Conservation (phyloP, 768 basidiomycete genomes). For the Hypholoma fasciculare region DNA sequence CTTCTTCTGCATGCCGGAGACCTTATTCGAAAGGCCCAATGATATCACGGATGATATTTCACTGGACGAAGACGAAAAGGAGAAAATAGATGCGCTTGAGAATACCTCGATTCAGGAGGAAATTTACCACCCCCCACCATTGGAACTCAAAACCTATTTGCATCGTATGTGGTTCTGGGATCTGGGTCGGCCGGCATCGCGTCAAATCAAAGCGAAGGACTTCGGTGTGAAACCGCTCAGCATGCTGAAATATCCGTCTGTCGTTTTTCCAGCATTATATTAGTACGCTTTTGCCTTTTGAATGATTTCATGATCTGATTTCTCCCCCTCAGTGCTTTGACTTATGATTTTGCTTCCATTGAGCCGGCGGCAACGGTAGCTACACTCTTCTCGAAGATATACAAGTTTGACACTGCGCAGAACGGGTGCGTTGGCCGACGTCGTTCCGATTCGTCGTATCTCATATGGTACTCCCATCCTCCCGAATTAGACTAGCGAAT, state of each 20-base stretch:
- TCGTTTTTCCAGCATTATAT: constrained; percentile 35
- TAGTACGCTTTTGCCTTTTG: constrained; percentile 22
- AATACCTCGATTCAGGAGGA: constrained; percentile 11
- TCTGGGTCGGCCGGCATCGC: constrained; percentile 25
- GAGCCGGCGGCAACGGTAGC: constrained; percentile 39
- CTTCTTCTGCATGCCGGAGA: constrained; percentile 42
- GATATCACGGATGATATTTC: constrained; percentile 6
- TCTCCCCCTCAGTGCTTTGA: constrained; percentile 25
- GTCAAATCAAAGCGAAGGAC: constrained; percentile 24
- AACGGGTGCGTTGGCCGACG: constrained; percentile 26
- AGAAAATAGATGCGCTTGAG: constrained; percentile 13
- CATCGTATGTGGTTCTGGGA: constrained; percentile 32
- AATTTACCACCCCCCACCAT: constrained; percentile 24
- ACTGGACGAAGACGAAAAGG: constrained; percentile 1
- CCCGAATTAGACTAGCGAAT: constrained; percentile 28
- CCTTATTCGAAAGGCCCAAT: constrained; percentile 32
- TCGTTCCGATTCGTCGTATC: background rate
- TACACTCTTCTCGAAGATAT: constrained; percentile 34
- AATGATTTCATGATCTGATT: background rate
- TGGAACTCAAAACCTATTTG: constrained; percentile 23
- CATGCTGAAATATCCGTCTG: constrained; percentile 41
- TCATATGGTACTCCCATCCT: too few relatives aligned
- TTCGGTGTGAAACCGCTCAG: constrained; percentile 35
- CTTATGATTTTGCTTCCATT: constrained; percentile 38
- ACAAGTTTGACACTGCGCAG: constrained; percentile 36